phyloP scores from a whole-genome alignment of 768 basidiomycete genomes.

The Dictyophora rubrovolvata region DNA sequence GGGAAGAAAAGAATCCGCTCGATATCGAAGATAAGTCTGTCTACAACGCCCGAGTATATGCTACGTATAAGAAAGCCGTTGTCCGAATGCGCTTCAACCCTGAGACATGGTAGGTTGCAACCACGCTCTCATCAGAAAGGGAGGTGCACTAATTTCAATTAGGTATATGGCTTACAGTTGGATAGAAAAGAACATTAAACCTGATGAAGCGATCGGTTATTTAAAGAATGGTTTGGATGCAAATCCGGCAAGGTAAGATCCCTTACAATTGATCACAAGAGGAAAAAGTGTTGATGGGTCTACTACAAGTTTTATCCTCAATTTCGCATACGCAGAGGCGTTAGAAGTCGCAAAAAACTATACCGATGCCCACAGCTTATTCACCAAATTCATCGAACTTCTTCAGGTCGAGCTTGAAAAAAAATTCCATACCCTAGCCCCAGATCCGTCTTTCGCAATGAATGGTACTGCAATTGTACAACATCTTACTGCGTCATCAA shows the following conservation, averaged over 20 bases:
- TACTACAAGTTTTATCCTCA: constrained; percentile 65
- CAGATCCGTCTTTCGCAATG: constrained; percentile 29
- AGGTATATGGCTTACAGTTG: constrained; percentile 91
- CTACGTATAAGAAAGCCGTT: constrained; percentile 82
- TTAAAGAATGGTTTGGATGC: constrained; percentile 82
- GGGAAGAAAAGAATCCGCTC: constrained; percentile 91
- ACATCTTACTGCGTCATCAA: constrained; percentile 9
- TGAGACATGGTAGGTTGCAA: constrained; percentile 70
- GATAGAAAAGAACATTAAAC: constrained; percentile 62
- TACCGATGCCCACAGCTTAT: constrained; percentile 59
- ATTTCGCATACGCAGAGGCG: constrained; percentile 76
- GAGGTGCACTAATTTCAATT: not conserved
- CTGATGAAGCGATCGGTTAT: constrained; percentile 73
- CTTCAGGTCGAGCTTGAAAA: constrained; percentile 57
- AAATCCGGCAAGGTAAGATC: constrained; percentile 62
- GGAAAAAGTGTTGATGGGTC: constrained; percentile 1
- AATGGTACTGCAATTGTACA: constrained; percentile 27
- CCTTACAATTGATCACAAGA: not conserved
- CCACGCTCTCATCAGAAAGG: not conserved
- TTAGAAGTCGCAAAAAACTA: constrained; percentile 55
- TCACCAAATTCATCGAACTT: constrained; percentile 58
- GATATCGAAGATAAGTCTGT: constrained; percentile 71
- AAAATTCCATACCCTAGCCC: constrained; percentile 34
- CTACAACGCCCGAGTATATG: constrained; percentile 61
- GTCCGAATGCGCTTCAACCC: constrained; percentile 90